phyloP scores from a whole-genome alignment of 73 alveolate genomes.

The Paramecium octaurelia region DNA sequence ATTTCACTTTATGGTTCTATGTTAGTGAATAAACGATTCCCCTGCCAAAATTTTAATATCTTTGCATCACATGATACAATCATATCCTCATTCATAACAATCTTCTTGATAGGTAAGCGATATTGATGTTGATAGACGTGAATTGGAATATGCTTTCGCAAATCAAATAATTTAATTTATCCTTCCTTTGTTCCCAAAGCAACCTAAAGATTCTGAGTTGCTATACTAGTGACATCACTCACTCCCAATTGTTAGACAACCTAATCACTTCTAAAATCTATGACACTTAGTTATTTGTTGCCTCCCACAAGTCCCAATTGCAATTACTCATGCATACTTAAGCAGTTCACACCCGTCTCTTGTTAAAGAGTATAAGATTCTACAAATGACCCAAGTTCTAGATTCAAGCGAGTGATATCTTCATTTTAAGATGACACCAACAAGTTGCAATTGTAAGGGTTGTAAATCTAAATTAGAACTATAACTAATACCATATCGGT shows the following conservation, averaged over 20 bases:
- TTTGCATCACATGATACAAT: conserved; percentile 62
- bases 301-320: conserved; percentile 74
- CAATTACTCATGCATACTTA: conserved; percentile 66
- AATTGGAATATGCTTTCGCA: conserved; percentile 64
- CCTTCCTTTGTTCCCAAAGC: conserved; percentile 78
- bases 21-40: conserved; percentile 70
- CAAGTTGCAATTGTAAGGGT: conserved; percentile 76
- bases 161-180: conserved; percentile 68
- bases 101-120: conserved; percentile 76
- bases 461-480: conserved; percentile 52
- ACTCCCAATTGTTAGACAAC: conserved; percentile 34
- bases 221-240: conserved; percentile 58
- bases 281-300: conserved; percentile 68
- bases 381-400: conserved; percentile 75
- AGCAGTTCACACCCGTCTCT: conserved; percentile 62
- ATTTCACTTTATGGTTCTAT: conserved; percentile 79
- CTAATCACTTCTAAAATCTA: conserved; percentile 51
- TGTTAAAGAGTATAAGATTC: conserved; percentile 68
- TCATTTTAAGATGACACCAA: conserved; percentile 74
- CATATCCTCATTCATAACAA: conserved; percentile 61
- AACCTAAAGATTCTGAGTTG: conserved; percentile 64
- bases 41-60: conserved; percentile 73
- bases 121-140: conserved; percentile 70
- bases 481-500: conserved; percentile 63
- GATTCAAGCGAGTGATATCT: conserved; percentile 72